Evolutionary conservation across 2,329 filamentous ascomycete species (phyloP).

Genomic region (Thermoascus crustaceus): DNA sequence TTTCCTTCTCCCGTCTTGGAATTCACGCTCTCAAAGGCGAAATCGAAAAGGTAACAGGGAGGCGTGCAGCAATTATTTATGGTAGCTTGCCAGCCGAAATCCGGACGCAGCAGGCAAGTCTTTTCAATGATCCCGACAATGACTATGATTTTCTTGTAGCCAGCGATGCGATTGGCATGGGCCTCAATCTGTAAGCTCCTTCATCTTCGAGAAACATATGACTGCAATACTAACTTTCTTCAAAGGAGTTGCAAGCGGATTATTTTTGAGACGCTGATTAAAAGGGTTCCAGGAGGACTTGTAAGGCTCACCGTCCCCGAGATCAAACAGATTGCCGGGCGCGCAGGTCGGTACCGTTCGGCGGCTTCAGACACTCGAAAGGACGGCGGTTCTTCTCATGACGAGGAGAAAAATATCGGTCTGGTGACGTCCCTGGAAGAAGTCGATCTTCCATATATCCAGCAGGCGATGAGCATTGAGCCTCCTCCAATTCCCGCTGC

Average conservation of each 20-base stretch:
- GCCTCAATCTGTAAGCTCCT: slow-evolving; percentile 67
- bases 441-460: slow-evolving; percentile 58
- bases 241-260: slow-evolving; percentile 69
- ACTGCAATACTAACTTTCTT: slow-evolving; percentile 9
- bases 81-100: slow-evolving; percentile 88
- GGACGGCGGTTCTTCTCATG: slow-evolving; percentile 10
- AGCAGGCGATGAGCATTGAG: slow-evolving; percentile 54
- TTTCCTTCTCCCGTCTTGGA: slow-evolving; percentile 72
- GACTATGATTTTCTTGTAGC: slow-evolving; percentile 93
- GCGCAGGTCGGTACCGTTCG: slow-evolving; percentile 80
- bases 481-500: slow-evolving; percentile 61
- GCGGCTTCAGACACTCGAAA: slow-evolving; percentile 52
- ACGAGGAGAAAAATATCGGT: slow-evolving; percentile 45
- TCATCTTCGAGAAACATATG: background rate
- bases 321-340: slow-evolving; percentile 88
- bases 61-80: slow-evolving; percentile 85
- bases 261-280: slow-evolving; percentile 71
- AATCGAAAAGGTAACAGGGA: slow-evolving; percentile 68
- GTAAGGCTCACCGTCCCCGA: slow-evolving; percentile 62
- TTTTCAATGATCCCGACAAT: slow-evolving; percentile 93
- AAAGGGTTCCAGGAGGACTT: slow-evolving; percentile 56
- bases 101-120: slow-evolving; percentile 75
- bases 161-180: slow-evolving; percentile 96
- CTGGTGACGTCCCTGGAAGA: slow-evolving; percentile 70
- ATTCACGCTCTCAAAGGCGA: slow-evolving; percentile 72